Base-by-base conservation (phyloP, 257 asterid genomes). In the Voacanga thouarsii region DNA sequence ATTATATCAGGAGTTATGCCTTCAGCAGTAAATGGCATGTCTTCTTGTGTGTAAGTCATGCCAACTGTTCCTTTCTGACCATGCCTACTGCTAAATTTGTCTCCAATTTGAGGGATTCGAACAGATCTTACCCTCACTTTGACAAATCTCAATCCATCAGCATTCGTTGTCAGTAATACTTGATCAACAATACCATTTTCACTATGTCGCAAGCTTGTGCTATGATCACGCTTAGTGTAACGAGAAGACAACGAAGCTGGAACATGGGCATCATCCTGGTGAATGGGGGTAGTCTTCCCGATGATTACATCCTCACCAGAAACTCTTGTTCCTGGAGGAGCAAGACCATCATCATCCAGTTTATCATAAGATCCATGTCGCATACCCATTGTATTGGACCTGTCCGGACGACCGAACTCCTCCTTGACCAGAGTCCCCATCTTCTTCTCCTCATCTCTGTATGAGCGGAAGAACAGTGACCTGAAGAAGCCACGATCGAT, bases 31-130 rank as follows among this genome's bases (percentile, higher is more conserved):
- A 94, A 95, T 8, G 98, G 99, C 99, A 95, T 95, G 90, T 95
- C 99, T 84, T 95, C 99, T 80, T 95, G 99, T 4, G 99, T 95
- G 78, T 90, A 95, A 4, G 98, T 93, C 97, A 92, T 95, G 37
- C 99, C 98, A 45, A 95, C 94, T 1, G 99, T 93, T 63, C 98
- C 99, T 82, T 95, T 95, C 89, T 95, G 99, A 45, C 98, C 99
- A 41, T 93, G 99, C 77, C 99, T 79, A 85, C 98, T 92, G 72
- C 99, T 95, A 87, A 95, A 93, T 74, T 93, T 95, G 85, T 95
- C 98, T 19, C 99, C 99, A 72, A 95, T 95, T 86, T 95, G 99
- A 71, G 99, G 99, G 70, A 95, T 88, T 55, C 98, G 87, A 19
- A 95, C 94, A 1, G 99, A 95, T 88, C 99, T 87, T 67, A 95